Evolutionary conservation across 345 rosid genomes (phyloP).

Genomic region (Sonneratia caseolaris): DNA sequence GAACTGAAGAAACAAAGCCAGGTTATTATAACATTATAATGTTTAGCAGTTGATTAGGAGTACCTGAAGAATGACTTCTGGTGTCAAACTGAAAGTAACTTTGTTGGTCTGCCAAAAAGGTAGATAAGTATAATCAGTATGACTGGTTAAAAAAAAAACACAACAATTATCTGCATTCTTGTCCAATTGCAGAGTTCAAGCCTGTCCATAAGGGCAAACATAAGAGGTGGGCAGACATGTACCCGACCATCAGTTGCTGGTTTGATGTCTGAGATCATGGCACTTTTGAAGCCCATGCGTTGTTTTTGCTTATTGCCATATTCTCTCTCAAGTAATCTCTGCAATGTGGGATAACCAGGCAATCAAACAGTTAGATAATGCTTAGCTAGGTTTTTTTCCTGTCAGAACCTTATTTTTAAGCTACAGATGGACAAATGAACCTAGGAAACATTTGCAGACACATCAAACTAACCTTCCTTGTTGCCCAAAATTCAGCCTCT

Average conservation of each 20-base stretch:
- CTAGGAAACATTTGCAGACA: neutral
- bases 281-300: conserved; percentile 72
- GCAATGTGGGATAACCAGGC: conserved; percentile 20
- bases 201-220: conserved; percentile 1
- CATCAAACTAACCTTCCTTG: conserved; percentile 55
- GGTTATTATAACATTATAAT: neutral
- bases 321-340: conserved; percentile 68
- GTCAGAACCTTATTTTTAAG: neutral
- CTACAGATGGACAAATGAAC: neutral
- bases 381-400: neutral
- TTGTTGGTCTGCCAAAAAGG: conserved; percentile 67
- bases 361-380: neutral
- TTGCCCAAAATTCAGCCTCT: conserved; percentile 95
- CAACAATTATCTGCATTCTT: no score
- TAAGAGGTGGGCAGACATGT: conserved; percentile 13
- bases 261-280: conserved; percentile 72
- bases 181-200: no score
- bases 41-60: conserved; percentile 2
- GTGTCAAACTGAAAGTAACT: conserved; percentile 75
- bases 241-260: conserved; percentile 88
- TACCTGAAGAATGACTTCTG: conserved; percentile 87
- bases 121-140: no score
- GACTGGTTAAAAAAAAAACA: no score
- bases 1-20: neutral
- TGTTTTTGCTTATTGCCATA: conserved; percentile 63